Evolutionary conservation across 176 grass and related monocot genomes (phyloP).

Genomic region (Oryza nivara): DNA sequence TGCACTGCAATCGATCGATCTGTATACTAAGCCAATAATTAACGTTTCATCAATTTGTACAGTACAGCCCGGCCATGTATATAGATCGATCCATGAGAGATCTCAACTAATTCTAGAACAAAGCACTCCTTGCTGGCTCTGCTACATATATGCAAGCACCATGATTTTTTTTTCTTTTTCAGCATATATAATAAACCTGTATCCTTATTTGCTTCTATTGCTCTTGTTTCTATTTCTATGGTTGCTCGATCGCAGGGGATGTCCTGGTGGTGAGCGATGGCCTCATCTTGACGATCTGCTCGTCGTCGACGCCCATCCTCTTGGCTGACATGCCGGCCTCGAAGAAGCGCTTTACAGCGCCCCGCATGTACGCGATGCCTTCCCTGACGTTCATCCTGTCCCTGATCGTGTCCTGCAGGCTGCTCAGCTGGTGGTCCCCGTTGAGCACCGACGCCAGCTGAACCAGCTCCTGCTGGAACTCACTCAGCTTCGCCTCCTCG

Average conservation of each 20-base stretch:
- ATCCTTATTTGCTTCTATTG: background rate
- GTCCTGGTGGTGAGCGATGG: conserved; percentile 81
- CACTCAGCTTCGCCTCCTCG: conserved; percentile 83
- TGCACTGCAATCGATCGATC: background rate
- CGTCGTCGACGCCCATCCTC: conserved; percentile 74
- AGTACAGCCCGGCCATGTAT: background rate
- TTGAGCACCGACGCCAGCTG: conserved; percentile 89
- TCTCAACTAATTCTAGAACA: background rate
- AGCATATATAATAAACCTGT: background rate
- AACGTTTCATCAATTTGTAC: background rate
- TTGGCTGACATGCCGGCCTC: conserved; percentile 72
- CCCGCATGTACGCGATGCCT: conserved; percentile 81
- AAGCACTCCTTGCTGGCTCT: conserved; percentile 15
- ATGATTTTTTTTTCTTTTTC: too few relatives aligned
- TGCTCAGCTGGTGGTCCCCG: conserved; percentile 73
- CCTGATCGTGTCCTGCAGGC: conserved; percentile 66
- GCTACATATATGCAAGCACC: background rate
- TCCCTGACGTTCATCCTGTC: conserved; percentile 78
- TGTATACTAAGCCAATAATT: conserved; percentile 13
- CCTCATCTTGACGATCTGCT: conserved; percentile 97
- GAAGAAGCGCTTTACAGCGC: conserved; percentile 68
- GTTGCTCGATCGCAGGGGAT: conserved; percentile 11
- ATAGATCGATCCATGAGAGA: background rate
- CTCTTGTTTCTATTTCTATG: conserved; percentile 39
- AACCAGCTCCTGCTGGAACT: conserved; percentile 93